Evolutionary conservation across 352 stramenopile species (phyloP).

Genomic region (Blastocystis sp.): DNA sequence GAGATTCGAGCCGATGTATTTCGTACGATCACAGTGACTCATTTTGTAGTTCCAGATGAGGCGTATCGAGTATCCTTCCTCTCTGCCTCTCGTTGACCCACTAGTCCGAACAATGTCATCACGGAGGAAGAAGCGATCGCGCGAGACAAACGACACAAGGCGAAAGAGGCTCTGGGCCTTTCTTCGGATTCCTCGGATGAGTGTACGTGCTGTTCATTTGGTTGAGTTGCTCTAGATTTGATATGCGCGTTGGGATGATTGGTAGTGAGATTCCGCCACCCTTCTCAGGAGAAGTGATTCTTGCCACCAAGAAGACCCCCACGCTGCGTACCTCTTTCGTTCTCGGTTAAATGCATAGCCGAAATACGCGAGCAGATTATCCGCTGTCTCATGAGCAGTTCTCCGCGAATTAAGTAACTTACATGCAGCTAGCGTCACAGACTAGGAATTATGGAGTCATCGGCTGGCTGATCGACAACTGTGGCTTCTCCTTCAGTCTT

Average conservation of each 20-base stretch:
- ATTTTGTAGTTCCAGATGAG: too few species aligned
- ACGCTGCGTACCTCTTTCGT: constrained; percentile 7
- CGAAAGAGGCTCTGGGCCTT: background rate
- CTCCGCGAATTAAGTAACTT: constrained; percentile 35
- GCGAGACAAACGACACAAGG: background rate
- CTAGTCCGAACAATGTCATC: constrained; percentile 9
- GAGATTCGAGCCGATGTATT: too few species aligned
- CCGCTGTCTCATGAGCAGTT: constrained; percentile 46
- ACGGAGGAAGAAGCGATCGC: constrained; percentile 11
- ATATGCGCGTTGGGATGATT: background rate
- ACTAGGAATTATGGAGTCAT: background rate
- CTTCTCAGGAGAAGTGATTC: background rate
- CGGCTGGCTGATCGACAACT: constrained; percentile 62
- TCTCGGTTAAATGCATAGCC: constrained; percentile 6
- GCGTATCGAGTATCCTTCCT: background rate
- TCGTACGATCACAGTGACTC: too few species aligned
- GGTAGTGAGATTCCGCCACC: background rate
- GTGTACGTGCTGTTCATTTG: constrained; percentile 36
- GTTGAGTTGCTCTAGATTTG: background rate
- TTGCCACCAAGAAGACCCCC: constrained; percentile 29
- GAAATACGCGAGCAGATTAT: constrained; percentile 50
- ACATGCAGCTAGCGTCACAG: background rate
- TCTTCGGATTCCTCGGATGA: constrained; percentile 9
- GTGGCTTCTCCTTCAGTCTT: constrained; percentile 9
- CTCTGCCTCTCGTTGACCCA: background rate